Percentiles rank a stretch among this genome's conserved stretches.
Evolutionary conservation across 495 filamentous ascomycete genomes (phyloP).

Genomic region (Aspergillus cavernicola): DNA sequence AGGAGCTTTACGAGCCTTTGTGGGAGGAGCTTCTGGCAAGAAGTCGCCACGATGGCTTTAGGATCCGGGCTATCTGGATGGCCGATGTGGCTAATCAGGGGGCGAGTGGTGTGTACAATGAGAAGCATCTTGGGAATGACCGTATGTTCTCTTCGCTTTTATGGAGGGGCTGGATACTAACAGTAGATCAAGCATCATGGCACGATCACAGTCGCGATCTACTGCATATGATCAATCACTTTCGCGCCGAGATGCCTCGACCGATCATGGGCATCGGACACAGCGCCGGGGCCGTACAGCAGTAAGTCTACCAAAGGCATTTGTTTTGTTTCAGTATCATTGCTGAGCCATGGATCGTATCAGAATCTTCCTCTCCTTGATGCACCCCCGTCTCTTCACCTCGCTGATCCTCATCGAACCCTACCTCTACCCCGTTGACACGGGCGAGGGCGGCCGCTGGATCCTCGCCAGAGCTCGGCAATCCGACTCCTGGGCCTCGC

Average conservation of each 20-base stretch:
- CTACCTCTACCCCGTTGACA: no score
- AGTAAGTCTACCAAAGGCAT: conserved; percentile 23
- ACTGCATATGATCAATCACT: conserved; percentile 69
- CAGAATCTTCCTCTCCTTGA: conserved; percentile 5
- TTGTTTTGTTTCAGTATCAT: neutral
- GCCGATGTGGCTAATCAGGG: conserved; percentile 65
- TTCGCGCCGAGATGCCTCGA: conserved; percentile 66
- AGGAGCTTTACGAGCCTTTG: conserved; percentile 71
- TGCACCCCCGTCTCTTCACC: conserved; percentile 9
- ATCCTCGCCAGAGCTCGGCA: neutral
- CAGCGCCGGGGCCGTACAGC: conserved; percentile 64
- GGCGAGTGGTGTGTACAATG: conserved; percentile 45
- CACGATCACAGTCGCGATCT: conserved; percentile 72
- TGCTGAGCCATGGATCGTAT: conserved; percentile 18
- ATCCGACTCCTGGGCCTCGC: conserved; percentile 6
- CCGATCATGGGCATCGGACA: conserved; percentile 63
- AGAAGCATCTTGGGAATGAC: conserved; percentile 10
- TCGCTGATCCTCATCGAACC: conserved; percentile 13
- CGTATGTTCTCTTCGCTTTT: neutral
- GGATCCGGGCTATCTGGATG: conserved; percentile 63
- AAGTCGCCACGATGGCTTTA: conserved; percentile 18
- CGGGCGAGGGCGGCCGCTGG: no score
- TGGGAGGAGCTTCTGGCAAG: conserved; percentile 58
- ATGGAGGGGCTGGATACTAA: conserved; percentile 6
- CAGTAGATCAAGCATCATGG: conserved; percentile 41